Base-by-base conservation (phyloP, 179 eudicot species). In the Silene coronaria region DNA sequence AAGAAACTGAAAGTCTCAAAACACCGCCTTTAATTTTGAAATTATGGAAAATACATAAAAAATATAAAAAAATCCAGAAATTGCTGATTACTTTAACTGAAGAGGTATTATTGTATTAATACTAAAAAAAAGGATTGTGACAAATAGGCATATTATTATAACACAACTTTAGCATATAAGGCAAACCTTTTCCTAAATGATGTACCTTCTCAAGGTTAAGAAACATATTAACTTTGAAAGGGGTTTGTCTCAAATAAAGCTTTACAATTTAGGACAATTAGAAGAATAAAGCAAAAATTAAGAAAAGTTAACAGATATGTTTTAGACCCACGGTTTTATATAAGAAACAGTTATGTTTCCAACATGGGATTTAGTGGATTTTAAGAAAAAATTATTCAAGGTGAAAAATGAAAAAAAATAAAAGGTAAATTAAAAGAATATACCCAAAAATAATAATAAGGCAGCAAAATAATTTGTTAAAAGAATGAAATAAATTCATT, bases 51-150 rank as follows among this genome's bases (percentile, higher is more conserved):
- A 81, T 34, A 32, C 10, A 34, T 26, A 8, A 71, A 65, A 70
- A 34, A 2, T 16, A n/a, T 12, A 0, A 34, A 68, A 72, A 76
- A 79, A 64, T 66, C 82, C 82, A 80, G 82, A 87, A 80, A 75
- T 87, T 77, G 75, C 78, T 78, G 78, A 75, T 66, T 68, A 45
- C 91, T 88, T 89, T 89, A 86, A 88, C 89, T 76, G 90, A 84
- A 86, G 81, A 30, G 38, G 77, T 23, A 51, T 42, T 12, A 59
- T 23, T 46, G 26, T 32, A 30, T 14, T 30, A 66, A 66, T 2
- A 5, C 10, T 14, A 83, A 76, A 83, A 83, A 86, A 84, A 79
- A 57, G 70, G 57, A 57, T 78, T 60, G 59, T 55, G 64, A 74
- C 30, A 78, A 60, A 64, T 78, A 78, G 77, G 80, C 19, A 76